Evolutionary conservation across 176 grass and related monocot species (phyloP).

Genomic region (Miscanthus lutarioriparius): DNA sequence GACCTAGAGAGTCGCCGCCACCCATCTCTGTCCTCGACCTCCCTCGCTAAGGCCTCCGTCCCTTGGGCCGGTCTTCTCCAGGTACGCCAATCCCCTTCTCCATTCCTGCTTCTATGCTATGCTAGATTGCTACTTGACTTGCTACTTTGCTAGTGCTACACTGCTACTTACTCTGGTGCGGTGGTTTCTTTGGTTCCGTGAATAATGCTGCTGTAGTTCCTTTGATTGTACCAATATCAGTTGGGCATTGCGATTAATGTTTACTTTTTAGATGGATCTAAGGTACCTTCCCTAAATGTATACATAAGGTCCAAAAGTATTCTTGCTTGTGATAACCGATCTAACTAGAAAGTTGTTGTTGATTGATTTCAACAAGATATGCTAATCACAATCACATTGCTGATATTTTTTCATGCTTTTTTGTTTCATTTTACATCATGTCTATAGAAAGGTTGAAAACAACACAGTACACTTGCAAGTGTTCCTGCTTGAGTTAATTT

Average conservation of each 20-base stretch:
- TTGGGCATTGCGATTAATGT: neutral
- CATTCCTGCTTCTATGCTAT: too few relatives aligned
- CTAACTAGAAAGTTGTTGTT: neutral
- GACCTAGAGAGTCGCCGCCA: too few relatives aligned
- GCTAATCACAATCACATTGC: neutral
- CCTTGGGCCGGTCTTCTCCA: too few relatives aligned
- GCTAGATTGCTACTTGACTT: too few relatives aligned
- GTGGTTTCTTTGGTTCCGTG: neutral
- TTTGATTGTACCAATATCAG: neutral
- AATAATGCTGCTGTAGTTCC: neutral
- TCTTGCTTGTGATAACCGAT: neutral
- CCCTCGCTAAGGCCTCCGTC: too few relatives aligned
- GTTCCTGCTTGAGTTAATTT: neutral
- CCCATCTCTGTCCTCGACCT: too few relatives aligned
- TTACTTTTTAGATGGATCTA: neutral
- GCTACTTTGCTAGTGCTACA: too few relatives aligned
- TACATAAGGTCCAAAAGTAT: neutral
- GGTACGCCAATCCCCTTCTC: too few relatives aligned
- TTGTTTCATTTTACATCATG: neutral
- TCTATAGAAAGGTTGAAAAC: neutral
- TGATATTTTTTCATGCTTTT: neutral
- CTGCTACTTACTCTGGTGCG: too few relatives aligned
- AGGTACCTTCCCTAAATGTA: neutral
- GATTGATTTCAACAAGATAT: conserved; percentile 1
- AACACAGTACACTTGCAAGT: neutral